Conservation (phyloP, 768 basidiomycete genomes). For the Pulveroboletus ravenelii region DNA sequence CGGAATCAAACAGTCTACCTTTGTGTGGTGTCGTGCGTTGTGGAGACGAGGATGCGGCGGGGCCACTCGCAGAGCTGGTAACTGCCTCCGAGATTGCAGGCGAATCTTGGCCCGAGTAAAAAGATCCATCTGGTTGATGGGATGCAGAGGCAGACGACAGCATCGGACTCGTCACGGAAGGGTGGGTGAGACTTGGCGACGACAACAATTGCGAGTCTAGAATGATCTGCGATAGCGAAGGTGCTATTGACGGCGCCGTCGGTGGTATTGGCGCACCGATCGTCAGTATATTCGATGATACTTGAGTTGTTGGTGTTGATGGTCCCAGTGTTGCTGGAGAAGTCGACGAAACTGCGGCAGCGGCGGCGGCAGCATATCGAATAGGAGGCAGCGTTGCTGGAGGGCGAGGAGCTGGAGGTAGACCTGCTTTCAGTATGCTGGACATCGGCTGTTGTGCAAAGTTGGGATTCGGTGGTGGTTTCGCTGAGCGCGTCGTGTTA, state of each 20-base stretch:
- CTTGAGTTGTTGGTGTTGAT: constrained; percentile 32
- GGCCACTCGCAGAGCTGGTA: constrained; percentile 40
- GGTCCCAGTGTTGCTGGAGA: constrained; percentile 21
- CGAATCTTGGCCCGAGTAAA: constrained; percentile 68
- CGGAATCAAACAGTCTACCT: constrained; percentile 36
- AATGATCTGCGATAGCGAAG: constrained; percentile 31
- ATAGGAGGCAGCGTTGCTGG: constrained; percentile 68
- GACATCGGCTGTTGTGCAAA: constrained; percentile 76
- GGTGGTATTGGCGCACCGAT: constrained; percentile 37
- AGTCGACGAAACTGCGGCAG: constrained; percentile 34
- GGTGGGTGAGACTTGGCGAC: constrained; percentile 84
- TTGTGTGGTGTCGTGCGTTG: constrained; percentile 44
- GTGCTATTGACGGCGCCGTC: constrained; percentile 35
- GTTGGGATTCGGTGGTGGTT: constrained; percentile 77
- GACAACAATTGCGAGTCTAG: constrained; percentile 43
- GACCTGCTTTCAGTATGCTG: constrained; percentile 68
- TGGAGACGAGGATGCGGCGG: constrained; percentile 58
- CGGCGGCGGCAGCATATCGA: constrained; percentile 89
- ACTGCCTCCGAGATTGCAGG: constrained; percentile 69
- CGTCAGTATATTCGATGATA: constrained; percentile 31
- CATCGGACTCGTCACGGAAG: constrained; percentile 77
- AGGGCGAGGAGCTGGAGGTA: constrained; percentile 53
- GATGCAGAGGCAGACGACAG: constrained; percentile 64
- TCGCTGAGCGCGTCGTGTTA: constrained; percentile 28
- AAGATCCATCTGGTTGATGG: constrained; percentile 62